Evolutionary conservation across 495 filamentous ascomycete species (phyloP).

Genomic region (Trichoderma erinaceum): DNA sequence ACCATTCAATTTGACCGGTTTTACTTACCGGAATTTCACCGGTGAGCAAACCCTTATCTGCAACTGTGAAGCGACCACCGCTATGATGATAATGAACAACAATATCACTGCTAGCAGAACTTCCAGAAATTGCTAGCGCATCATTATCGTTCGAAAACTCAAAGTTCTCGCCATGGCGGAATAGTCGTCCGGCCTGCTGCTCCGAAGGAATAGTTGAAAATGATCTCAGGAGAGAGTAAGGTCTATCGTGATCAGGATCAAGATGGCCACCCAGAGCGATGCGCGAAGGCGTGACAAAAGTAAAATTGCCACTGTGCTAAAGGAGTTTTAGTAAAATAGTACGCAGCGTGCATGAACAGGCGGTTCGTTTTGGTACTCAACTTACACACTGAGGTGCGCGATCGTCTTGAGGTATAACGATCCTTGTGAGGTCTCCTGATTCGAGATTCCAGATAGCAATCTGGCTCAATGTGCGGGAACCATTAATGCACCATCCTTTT

Average conservation of each 20-base stretch:
- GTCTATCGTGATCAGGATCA: background rate
- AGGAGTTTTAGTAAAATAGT: background rate
- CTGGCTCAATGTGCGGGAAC: background rate
- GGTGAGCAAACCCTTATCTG: constrained; percentile 2
- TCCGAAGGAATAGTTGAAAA: background rate
- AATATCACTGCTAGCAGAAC: background rate
- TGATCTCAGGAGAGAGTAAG: background rate
- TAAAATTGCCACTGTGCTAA: background rate
- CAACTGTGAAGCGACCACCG: background rate
- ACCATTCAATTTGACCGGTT: background rate
- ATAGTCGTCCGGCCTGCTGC: background rate
- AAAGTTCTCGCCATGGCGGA: background rate
- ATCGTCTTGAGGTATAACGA: background rate
- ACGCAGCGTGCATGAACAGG: background rate
- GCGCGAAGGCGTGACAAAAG: background rate
- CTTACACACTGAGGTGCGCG: constrained; percentile 9
- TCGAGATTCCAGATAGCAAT: background rate
- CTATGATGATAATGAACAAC: background rate
- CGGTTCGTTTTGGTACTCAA: background rate
- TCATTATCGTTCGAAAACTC: background rate
- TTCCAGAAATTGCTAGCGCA: background rate
- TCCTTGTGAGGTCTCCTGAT: background rate
- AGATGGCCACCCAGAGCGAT: constrained; percentile 2
- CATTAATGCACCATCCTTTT: too few relatives aligned
- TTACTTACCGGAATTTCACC: background rate